Evolutionary conservation across 2,329 filamentous ascomycete genomes (phyloP).

Genomic region (Cladosporium sp.): DNA sequence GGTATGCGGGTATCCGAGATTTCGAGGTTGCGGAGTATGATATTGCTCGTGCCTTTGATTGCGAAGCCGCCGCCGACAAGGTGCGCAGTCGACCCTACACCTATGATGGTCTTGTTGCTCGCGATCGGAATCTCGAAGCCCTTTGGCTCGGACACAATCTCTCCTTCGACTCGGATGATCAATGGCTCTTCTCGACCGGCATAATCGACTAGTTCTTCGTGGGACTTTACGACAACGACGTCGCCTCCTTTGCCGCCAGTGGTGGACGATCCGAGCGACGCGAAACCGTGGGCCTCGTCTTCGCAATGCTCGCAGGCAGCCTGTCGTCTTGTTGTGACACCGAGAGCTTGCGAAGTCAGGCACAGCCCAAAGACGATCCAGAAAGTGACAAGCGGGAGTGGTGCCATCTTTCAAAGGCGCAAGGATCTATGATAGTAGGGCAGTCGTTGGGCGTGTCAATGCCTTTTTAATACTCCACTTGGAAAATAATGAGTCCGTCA

Average conservation of each 20-base stretch:
- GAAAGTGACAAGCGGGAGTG: not conserved
- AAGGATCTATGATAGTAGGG: not conserved
- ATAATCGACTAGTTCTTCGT: conserved; percentile 26
- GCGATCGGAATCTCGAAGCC: conserved; percentile 27
- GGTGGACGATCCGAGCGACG: conserved; percentile 28
- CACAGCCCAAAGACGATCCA: not conserved
- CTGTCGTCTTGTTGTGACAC: not conserved
- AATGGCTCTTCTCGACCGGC: conserved; percentile 25
- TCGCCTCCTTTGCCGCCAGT: conserved; percentile 26
- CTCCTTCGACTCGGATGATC: conserved; percentile 26
- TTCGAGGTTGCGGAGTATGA: conserved; percentile 29
- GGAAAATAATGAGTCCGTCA: not conserved
- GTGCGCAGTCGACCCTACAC: conserved; percentile 25
- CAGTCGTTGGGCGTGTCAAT: not conserved
- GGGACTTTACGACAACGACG: conserved; percentile 26
- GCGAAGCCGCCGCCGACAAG: conserved; percentile 27
- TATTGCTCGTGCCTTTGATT: conserved; percentile 25
- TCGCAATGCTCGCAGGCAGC: not conserved
- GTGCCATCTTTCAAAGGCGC: not conserved
- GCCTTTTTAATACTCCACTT: not conserved
- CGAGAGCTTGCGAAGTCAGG: not conserved
- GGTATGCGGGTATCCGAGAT: conserved; percentile 21
- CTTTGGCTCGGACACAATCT: conserved; percentile 23
- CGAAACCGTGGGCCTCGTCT: conserved; percentile 25
- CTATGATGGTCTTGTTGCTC: conserved; percentile 30